Evolutionary conservation across 768 basidiomycete genomes (phyloP).

Genomic region (Kwoniella sp.): DNA sequence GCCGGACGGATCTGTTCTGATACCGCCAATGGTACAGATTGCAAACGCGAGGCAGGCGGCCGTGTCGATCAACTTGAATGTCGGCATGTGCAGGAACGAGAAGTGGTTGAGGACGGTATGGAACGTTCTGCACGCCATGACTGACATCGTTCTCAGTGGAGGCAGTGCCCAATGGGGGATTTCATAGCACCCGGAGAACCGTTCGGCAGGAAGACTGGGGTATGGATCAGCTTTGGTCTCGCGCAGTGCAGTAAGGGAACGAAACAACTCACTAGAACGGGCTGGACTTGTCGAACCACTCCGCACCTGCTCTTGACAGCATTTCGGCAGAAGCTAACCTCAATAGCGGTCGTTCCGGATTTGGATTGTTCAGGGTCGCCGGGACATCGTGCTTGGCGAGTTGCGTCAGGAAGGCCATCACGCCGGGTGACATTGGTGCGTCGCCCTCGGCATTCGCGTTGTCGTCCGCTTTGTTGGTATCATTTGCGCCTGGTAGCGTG

Average conservation of each 20-base stretch:
- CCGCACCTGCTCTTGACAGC: constrained; percentile 30
- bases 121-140: constrained; percentile 56
- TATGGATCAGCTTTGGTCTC: neutral
- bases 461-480: constrained; percentile 14
- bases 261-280: constrained; percentile 51
- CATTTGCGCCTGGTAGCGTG: constrained; percentile 5
- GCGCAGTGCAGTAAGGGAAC: neutral
- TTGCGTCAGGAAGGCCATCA: constrained; percentile 36
- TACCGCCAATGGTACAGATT: constrained; percentile 56
- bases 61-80: constrained; percentile 54
- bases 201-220: constrained; percentile 46
- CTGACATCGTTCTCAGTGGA: constrained; percentile 48
- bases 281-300: constrained; percentile 37
- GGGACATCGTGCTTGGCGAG: constrained; percentile 40
- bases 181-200: constrained; percentile 55
- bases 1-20: constrained; percentile 17
- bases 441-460: constrained; percentile 5
- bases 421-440: constrained; percentile 16
- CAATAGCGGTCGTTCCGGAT: constrained; percentile 53
- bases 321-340: constrained; percentile 34
- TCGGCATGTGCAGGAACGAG: constrained; percentile 57
- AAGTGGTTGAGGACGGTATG: constrained; percentile 56
- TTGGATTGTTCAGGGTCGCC: constrained; percentile 40
- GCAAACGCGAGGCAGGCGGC: constrained; percentile 57
- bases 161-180: constrained; percentile 57